phyloP scores from a whole-genome alignment of 768 basidiomycete genomes.

The Boletus reticulatus region DNA sequence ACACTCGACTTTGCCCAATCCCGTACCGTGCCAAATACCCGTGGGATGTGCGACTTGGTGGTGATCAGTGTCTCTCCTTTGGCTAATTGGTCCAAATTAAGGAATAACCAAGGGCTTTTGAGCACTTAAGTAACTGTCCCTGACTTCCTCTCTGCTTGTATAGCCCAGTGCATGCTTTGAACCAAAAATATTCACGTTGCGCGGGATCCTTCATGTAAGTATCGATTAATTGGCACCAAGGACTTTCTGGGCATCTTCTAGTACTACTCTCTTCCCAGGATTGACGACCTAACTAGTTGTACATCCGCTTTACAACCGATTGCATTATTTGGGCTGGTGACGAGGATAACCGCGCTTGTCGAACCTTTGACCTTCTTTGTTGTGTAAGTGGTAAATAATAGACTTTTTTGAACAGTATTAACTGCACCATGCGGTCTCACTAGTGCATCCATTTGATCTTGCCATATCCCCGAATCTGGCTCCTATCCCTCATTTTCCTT shows the following conservation, averaged over 20 bases:
- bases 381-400: slow-evolving; percentile 36
- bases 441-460: slow-evolving; percentile 38
- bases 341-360: slow-evolving; percentile 62
- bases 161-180: slow-evolving; percentile 29
- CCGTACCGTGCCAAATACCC: slow-evolving; percentile 67
- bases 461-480: slow-evolving; percentile 37
- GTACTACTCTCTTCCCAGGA: slow-evolving; percentile 10
- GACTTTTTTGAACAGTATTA: neutral
- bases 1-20: slow-evolving; percentile 60
- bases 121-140: neutral
- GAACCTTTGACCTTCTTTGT: slow-evolving; percentile 57
- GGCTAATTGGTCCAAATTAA: slow-evolving; percentile 9
- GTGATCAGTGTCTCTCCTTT: slow-evolving; percentile 42
- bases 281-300: slow-evolving; percentile 19
- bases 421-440: neutral
- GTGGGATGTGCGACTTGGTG: slow-evolving; percentile 59
- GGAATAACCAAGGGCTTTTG: slow-evolving; percentile 37
- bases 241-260: slow-evolving; percentile 40
- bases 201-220: too few species aligned
- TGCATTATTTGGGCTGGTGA: slow-evolving; percentile 66
- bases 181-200: neutral
- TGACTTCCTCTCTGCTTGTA: slow-evolving; percentile 33
- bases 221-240: slow-evolving; percentile 34
- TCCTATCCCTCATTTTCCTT: slow-evolving; percentile 76
- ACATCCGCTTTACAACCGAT: slow-evolving; percentile 50